Percentiles rank a stretch among this genome's conserved stretches.
phyloP scores from a whole-genome alignment of 106 monocot species.

The Allium sativum region DNA sequence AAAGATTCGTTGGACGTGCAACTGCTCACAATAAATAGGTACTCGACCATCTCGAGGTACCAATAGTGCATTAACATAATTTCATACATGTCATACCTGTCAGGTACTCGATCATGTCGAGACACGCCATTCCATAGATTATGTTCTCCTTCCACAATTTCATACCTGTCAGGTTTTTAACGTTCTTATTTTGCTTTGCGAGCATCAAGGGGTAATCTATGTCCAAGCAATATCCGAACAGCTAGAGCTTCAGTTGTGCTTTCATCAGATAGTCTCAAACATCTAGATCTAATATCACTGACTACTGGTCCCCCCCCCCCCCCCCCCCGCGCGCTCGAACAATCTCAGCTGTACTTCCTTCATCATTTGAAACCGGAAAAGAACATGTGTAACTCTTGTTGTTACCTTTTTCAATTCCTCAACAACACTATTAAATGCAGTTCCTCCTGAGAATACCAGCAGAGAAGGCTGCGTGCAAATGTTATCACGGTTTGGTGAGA shows the following conservation, averaged over 20 bases:
- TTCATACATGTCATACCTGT: too few relatives aligned
- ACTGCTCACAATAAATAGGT: conserved; percentile 35
- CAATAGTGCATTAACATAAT: conserved; percentile 77
- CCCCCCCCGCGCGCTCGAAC: conserved; percentile 92
- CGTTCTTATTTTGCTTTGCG: conserved; percentile 66
- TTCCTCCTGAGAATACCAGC: too few relatives aligned
- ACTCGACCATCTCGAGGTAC: conserved; percentile 71
- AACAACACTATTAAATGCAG: conserved; percentile 92
- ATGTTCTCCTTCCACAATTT: conserved; percentile 89
- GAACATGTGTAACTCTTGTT: conserved; percentile 86
- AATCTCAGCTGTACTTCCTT: conserved; percentile 97
- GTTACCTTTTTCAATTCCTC: conserved; percentile 88
- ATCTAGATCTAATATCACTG: conserved; percentile 95
- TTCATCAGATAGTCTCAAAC: conserved; percentile 89
- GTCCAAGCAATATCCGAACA: conserved; percentile 81
- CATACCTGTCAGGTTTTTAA: conserved; percentile 62
- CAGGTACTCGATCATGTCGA: too few relatives aligned
- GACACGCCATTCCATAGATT: conserved; percentile 84
- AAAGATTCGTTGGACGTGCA: conserved; percentile 62
- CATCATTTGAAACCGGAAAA: conserved; percentile 96
- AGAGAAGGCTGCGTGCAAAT: too few relatives aligned
- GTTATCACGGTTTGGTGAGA: too few relatives aligned
- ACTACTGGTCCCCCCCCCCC: conserved; percentile 98
- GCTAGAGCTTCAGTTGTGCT: conserved; percentile 87
- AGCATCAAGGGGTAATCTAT: conserved; percentile 75